phyloP scores from a whole-genome alignment of 163 green algal species.

The Chlorella variabilis region DNA sequence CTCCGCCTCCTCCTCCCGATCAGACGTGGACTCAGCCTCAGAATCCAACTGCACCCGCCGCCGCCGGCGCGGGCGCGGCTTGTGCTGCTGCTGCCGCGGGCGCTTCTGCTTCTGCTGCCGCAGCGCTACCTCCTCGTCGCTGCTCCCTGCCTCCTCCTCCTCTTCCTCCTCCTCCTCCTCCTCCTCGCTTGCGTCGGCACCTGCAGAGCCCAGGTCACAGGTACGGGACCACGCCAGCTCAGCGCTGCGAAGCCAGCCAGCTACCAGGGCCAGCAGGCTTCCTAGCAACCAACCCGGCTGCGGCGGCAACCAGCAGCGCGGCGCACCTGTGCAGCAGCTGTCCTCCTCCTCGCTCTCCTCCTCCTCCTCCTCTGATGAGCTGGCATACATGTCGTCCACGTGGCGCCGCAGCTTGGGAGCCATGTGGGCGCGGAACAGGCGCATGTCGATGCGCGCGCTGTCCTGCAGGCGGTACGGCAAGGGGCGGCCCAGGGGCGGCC shows the following conservation, averaged over 20 bases:
- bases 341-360: background rate
- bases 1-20: constrained; percentile 9
- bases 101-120: background rate
- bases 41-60: background rate
- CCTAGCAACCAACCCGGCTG: no score
- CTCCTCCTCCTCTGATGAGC: constrained; percentile 11
- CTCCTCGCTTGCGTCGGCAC: constrained; percentile 14
- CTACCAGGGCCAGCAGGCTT: background rate
- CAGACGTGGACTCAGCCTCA: constrained; percentile 16
- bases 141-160: constrained; percentile 34
- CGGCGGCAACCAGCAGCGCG: no score
- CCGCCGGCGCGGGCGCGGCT: background rate
- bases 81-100: constrained; percentile 2
- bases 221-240: background rate
- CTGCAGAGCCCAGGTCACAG: background rate
- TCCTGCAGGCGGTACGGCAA: constrained; percentile 34
- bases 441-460: constrained; percentile 58
- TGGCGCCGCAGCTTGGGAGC: constrained; percentile 39
- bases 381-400: constrained; percentile 29
- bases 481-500: no score
- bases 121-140: constrained; percentile 43
- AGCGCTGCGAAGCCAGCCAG: no score
- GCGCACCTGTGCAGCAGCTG: background rate
- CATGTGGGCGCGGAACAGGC: constrained; percentile 57
- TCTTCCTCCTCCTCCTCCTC: constrained; percentile 22